Evolutionary conservation across 805 yeast species (phyloP).

Genomic region (Saturnispora saitoi): DNA sequence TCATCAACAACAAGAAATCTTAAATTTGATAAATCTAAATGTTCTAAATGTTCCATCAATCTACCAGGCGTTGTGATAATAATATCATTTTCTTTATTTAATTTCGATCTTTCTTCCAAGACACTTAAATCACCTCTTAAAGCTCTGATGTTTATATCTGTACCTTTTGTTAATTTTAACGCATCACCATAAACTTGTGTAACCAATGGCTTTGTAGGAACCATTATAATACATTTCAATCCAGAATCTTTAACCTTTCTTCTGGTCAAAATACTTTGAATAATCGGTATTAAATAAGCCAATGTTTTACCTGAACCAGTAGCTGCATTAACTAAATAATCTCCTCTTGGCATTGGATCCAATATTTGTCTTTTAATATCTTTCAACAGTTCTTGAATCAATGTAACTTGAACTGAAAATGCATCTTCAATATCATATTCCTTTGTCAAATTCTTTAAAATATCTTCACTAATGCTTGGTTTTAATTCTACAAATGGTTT

Average conservation of each 20-base stretch:
- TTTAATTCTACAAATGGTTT: constrained; percentile 42
- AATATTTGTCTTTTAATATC: constrained; percentile 33
- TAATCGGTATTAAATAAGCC: constrained; percentile 77
- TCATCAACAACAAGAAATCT: constrained; percentile 68
- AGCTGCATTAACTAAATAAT: constrained; percentile 81
- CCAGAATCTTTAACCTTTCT: constrained; percentile 34
- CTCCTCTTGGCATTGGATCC: constrained; percentile 55
- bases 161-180: constrained; percentile 51
- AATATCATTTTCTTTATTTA: constrained; percentile 47
- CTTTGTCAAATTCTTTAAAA: constrained; percentile 38
- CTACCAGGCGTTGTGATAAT: constrained; percentile 72
- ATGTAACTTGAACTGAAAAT: constrained; percentile 69
- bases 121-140: constrained; percentile 44
- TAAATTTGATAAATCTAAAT: constrained; percentile 39
- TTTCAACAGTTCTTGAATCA: constrained; percentile 44
- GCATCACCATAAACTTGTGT: constrained; percentile 71
- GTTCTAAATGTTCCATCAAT: constrained; percentile 63
- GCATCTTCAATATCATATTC: constrained; percentile 44
- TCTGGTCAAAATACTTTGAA: constrained; percentile 43
- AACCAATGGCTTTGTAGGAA: constrained; percentile 86
- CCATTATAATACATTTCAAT: constrained; percentile 65
- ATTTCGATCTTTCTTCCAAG: constrained; percentile 50
- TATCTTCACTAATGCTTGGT: constrained; percentile 32
- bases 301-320: constrained; percentile 96
- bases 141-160: constrained; percentile 54